Base-by-base conservation (phyloP, 805 yeast genomes). In the fission yeast (Schizosaccharomyces pombe) region DNA sequence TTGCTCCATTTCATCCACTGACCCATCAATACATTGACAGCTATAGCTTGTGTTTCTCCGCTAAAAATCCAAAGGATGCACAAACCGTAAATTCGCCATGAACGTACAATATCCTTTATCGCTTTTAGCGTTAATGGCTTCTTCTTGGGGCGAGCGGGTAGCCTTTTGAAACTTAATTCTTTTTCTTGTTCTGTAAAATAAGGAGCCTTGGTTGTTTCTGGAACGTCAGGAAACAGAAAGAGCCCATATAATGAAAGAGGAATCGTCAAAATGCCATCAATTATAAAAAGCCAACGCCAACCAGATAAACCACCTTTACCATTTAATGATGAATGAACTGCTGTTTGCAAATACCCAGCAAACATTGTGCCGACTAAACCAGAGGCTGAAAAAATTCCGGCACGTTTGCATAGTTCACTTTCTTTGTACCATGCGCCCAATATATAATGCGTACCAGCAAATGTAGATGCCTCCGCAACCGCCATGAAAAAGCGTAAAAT, bases 281-380 rank as follows among this genome's bases (percentile, higher is more conserved):
- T 72, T 52, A 75, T 65, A 58, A 76, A 76, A 47, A 76, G 68
- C 73, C 76, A 76, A 61, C 76, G 67, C 80, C 80, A 76, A 11
- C 72, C 67, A 52, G 70, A 64, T 30, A 71, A 59, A 14, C 76
- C 75, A 22, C 64, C 64, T 34, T 54, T 57, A 5, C 72, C 71
- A 54, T 71, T 72, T 65, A 70, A 62, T 52, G 67, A 65, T 43
- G 72, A 63, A 51, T 75, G 64, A 53, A 75, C 75, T 34, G 77
- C 80, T 32, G 75, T 74, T 11, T 77, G 76, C 55, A 76, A 72
- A 55, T 75, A 66, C 9, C 79, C 79, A 16, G 76, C 67, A 57
- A 74, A 29, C 34, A 47, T 47, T 22, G 16, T 47, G 9, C 49
- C 29, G 29, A 30, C 11, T 52, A 55, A 12, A 49, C 57, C 37